These are phyloP conservation scores for Lactarius hengduanensis DNA, from an alignment of 768 basidiomycete genomes.

Conservation along the genomic window DNA sequence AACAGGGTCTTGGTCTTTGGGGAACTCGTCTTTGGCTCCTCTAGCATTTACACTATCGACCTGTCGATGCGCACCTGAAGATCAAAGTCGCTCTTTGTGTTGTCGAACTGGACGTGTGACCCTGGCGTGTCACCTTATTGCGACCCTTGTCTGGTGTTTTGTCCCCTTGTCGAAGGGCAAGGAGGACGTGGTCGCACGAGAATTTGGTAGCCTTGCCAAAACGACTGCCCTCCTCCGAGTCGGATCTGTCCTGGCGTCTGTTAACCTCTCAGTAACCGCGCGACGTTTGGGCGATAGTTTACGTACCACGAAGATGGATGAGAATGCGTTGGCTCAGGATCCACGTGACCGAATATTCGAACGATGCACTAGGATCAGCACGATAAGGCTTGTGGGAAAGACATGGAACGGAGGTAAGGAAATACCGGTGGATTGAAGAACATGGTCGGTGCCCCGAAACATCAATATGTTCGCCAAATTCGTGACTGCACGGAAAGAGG, in stretches of 20 bases:
- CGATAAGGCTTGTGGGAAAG: not conserved
- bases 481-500: conserved; percentile 23
- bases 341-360: conserved; percentile 38
- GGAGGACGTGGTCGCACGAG: not conserved
- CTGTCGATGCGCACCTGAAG: conserved; percentile 27
- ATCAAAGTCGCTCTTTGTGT: conserved; percentile 19
- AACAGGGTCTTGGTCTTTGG: not conserved
- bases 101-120: not conserved
- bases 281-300: not conserved
- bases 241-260: conserved; percentile 30
- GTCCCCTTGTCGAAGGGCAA: not conserved
- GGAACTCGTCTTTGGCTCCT: not conserved
- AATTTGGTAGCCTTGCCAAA: not conserved
- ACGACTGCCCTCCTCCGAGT: not conserved
- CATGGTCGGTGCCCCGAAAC: conserved; percentile 30
- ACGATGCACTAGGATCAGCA: conserved; percentile 31
- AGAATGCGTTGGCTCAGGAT: conserved; percentile 39
- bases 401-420: not conserved
- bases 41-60: conserved; percentile 5
- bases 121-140: not conserved
- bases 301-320: conserved; percentile 37
- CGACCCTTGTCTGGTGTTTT: not conserved
- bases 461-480: conserved; percentile 35
- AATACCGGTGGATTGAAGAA: conserved; percentile 30
- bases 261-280: not conserved